Base-by-base conservation (phyloP, 371 early-diverging fungal genomes). In the Nematocida sp. region DNA sequence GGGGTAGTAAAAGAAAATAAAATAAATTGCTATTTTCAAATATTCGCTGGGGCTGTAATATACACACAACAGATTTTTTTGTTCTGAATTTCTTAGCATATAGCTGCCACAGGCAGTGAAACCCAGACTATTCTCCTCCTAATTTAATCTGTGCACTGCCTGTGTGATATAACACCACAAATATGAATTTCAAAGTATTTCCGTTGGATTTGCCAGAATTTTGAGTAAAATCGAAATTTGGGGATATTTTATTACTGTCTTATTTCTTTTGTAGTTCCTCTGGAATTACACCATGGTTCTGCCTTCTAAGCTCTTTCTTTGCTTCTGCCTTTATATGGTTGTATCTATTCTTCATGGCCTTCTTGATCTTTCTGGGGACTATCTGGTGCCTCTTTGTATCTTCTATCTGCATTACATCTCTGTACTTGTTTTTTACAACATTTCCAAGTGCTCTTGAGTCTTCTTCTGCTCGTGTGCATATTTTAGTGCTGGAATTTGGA, bases 391-490 rank as follows among this genome's bases (percentile, higher is more conserved):
- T 84, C 15, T 55, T 70, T 47, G 98, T 93, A 69, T 92, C 89
- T 72, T 90, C 89, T 62, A 99, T 91, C 85, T 96, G 95, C 39
- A 91, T 91, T 87, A 99, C 89, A 83, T 93, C 90, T 83, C 91
- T 91, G 89, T 92, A 99, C 73, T 95, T 92, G 66, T 94, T 92
- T 89, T 94, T 95, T 85, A 98, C 89, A 57, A 92, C 90, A 33
- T 92, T 90, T 5, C 90, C 83, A 85, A 95, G 95, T 72, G 92
- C 91, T 18, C 93, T 75, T 42, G 92, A 89, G 27, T 90, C 89
- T 71, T 91, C 90, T 86, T 97, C 94, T 83, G 93, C 91, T 84
- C 90, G 90, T 50, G 86, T 82, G 85, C 88, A 69, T 40, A 70
- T 82, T 69, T 85, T 89, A 87, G 46, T 85, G 82, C 71, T 94